Evolutionary conservation across 1,284 basidiomycete genomes (phyloP), one percentile per base, ranked within the genome.

Genomic region (Marasmius oreades): DNA sequence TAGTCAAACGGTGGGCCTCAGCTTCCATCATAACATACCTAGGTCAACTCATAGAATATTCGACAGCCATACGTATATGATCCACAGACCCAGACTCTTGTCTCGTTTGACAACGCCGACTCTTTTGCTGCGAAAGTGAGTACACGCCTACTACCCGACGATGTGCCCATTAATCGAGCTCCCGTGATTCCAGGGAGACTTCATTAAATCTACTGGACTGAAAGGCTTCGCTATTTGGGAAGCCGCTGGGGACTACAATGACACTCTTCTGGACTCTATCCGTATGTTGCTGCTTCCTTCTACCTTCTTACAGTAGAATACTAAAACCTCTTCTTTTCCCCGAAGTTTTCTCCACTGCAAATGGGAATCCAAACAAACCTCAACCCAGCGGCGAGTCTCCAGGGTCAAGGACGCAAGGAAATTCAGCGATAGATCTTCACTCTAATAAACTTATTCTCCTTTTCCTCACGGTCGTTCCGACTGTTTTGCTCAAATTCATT

Each of bases 41-140:
- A 44, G 55, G 14, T 1, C 2, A 18, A 39, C 46, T 56, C 52
- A 46, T 52, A 22, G 52, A 22, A 7, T 52, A 52, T 57, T 18
- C 44, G 43, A 7, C 53, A 88, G 85, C 81, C 86, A 0, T 89
- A 79, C 61, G 75, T 89, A 16, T 90, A 88, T 69, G 76, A 85
- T 65, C 55, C 73, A 18, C 72, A 66, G 0, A 73, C 73, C 0
- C 65, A 80, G 42, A 71, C 81, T 26, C 74, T 86, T 77, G 74
- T 89, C 31, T 83, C 86, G 3, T 90, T 77, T 59, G 87, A 90
- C 61, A 67, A 77, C 55, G 63, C 70, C 1, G 63, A 66, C 26
- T 65, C 64, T 16, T 63, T 64, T 70, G 75, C 73, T 43, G 72
- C 70, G 22, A 79, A 79, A 56, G 77, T 58, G 28, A 20, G 20